These are phyloP conservation scores for Globisporangium megalacanthum DNA, from an alignment of 352 stramenopile species.

Conservation along the genomic window DNA sequence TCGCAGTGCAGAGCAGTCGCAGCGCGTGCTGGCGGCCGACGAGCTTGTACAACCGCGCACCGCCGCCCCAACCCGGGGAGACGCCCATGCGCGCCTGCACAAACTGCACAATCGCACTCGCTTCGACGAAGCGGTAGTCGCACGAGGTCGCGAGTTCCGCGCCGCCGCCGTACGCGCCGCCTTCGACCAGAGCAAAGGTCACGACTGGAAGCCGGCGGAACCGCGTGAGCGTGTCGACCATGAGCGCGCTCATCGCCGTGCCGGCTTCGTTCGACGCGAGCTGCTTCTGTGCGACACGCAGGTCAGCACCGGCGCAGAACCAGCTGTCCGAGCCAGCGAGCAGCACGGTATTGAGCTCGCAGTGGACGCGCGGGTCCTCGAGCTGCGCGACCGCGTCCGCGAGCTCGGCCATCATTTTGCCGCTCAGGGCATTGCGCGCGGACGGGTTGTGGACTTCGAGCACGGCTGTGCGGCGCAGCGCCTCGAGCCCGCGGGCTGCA, in stretches of 20 bases:
- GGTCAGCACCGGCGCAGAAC: slow-evolving; percentile 84
- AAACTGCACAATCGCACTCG: slow-evolving; percentile 74
- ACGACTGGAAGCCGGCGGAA: slow-evolving; percentile 74
- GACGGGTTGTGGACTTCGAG: slow-evolving; percentile 71
- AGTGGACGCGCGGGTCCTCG: slow-evolving; percentile 44
- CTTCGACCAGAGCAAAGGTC: slow-evolving; percentile 74
- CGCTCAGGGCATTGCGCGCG: slow-evolving; percentile 70
- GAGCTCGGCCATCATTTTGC: slow-evolving; percentile 88
- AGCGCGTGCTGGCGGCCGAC: slow-evolving; percentile 69
- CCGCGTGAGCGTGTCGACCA: slow-evolving; percentile 67
- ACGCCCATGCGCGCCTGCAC: slow-evolving; percentile 82
- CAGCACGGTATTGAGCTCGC: slow-evolving; percentile 57
- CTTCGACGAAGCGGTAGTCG: slow-evolving; percentile 71
- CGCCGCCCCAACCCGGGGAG: slow-evolving; percentile 80
- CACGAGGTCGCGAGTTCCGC: slow-evolving; percentile 79
- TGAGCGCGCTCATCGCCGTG: slow-evolving; percentile 60
- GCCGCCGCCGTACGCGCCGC: slow-evolving; percentile 75
- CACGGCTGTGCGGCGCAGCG: slow-evolving; percentile 41
- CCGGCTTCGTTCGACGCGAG: slow-evolving; percentile 63
- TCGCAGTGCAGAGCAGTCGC: slow-evolving; percentile 61
- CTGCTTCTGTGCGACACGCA: slow-evolving; percentile 71
- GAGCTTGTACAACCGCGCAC: slow-evolving; percentile 66
- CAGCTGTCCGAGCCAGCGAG: slow-evolving; percentile 47
- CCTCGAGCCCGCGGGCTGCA: slow-evolving; percentile 14
- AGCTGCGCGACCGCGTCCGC: slow-evolving; percentile 57